Evolutionary conservation across 306 rosid species (phyloP).

Genomic region (Calophaca sinica): DNA sequence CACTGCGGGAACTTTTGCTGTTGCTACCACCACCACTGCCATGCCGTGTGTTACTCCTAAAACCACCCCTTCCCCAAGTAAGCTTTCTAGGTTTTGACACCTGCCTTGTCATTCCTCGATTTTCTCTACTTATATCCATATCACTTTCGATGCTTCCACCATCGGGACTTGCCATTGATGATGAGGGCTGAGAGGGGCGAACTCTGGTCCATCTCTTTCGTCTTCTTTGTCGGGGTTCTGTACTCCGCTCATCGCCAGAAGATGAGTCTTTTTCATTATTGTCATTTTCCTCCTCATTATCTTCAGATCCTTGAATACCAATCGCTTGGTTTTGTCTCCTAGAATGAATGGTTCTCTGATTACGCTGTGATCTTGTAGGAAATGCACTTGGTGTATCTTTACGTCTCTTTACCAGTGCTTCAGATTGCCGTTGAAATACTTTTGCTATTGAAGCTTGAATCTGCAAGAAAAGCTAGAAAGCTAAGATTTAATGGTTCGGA

Average conservation of each 20-base stretch:
- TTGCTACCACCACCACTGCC: slow-evolving; percentile 74
- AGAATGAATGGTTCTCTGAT: slow-evolving; percentile 59
- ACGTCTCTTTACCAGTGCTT: slow-evolving; percentile 85
- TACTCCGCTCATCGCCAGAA: slow-evolving; percentile 70
- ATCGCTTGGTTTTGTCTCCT: slow-evolving; percentile 70
- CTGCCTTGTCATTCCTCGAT: slow-evolving; percentile 68
- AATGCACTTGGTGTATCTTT: slow-evolving; percentile 63
- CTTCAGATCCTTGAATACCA: slow-evolving; percentile 77
- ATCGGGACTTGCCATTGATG: slow-evolving; percentile 72
- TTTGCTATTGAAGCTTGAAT: slow-evolving; percentile 64
- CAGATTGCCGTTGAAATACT: slow-evolving; percentile 86
- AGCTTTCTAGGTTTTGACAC: slow-evolving; percentile 74
- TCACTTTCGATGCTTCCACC: slow-evolving; percentile 75
- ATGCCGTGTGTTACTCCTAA: slow-evolving; percentile 82
- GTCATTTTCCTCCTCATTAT: slow-evolving; percentile 79
- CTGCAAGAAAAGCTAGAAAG: slow-evolving; percentile 45
- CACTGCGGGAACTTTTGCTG: slow-evolving; percentile 68
- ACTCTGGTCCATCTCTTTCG: slow-evolving; percentile 68
- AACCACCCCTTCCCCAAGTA: slow-evolving; percentile 96
- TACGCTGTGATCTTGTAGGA: slow-evolving; percentile 72
- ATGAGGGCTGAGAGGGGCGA: slow-evolving; percentile 79
- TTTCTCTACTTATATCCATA: slow-evolving; percentile 68
- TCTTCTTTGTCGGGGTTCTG: slow-evolving; percentile 67
- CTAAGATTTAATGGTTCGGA: slow-evolving; percentile 25
- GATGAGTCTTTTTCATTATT: slow-evolving; percentile 73